Conservation (phyloP, 495 filamentous ascomycete genomes). For the Neurospora sp. region DNA sequence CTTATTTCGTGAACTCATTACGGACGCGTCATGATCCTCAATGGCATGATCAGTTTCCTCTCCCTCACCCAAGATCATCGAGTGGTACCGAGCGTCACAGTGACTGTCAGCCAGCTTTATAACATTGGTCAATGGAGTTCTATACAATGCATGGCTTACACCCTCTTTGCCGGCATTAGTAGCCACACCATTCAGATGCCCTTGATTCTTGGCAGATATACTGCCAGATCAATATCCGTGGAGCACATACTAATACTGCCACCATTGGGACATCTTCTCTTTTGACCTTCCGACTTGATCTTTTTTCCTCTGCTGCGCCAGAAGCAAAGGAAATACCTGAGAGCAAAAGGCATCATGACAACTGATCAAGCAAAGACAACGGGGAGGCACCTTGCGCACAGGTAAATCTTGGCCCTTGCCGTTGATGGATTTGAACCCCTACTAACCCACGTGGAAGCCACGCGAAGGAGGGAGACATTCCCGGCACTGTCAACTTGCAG, state of each 20-base stretch:
- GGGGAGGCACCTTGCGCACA: neutral
- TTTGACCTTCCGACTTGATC: neutral
- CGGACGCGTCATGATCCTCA: no score
- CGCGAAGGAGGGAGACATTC: constrained; percentile 47
- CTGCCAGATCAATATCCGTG: neutral
- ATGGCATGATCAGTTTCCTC: no score
- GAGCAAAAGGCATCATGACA: neutral
- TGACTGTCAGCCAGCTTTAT: neutral
- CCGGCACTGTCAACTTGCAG: constrained; percentile 48
- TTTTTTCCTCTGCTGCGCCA: neutral
- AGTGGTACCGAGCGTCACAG: no score
- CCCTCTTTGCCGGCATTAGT: neutral
- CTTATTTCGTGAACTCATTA: no score
- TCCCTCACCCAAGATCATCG: no score
- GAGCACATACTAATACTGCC: neutral
- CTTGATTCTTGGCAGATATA: neutral
- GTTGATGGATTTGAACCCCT: neutral
- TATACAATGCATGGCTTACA: neutral
- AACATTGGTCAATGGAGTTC: neutral
- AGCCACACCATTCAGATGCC: neutral
- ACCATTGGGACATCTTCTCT: neutral
- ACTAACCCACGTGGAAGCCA: constrained; percentile 30
- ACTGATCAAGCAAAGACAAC: neutral
- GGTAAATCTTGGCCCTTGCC: neutral
- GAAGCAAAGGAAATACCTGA: neutral